These are phyloP conservation scores for Carex cristatella DNA, from an alignment of 176 grass and related monocot species.

Conservation along the genomic window DNA sequence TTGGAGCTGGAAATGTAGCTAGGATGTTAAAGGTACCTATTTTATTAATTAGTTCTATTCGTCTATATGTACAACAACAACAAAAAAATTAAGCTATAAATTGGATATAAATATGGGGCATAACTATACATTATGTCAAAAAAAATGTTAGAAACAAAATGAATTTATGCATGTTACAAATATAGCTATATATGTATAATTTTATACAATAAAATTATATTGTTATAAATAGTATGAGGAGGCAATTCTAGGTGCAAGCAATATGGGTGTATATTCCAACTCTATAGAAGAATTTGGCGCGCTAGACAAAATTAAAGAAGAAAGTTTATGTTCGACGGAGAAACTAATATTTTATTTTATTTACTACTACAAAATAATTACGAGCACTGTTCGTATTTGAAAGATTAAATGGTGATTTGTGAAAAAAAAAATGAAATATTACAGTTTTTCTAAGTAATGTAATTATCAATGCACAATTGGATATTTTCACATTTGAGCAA, in stretches of 20 bases:
- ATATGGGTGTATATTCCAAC: too few relatives aligned
- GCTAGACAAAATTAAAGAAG: too few relatives aligned
- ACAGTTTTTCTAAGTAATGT: background rate
- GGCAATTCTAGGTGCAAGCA: background rate
- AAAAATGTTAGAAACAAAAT: background rate
- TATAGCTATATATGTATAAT: background rate
- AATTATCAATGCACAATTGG: background rate
- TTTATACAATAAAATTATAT: background rate
- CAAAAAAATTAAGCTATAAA: background rate
- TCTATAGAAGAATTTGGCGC: background rate
- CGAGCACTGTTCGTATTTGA: background rate
- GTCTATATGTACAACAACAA: too few relatives aligned
- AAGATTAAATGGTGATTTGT: background rate
- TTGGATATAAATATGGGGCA: background rate
- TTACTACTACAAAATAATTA: background rate
- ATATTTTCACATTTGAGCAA: background rate
- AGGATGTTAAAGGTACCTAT: constrained; percentile 57
- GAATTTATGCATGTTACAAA: background rate
- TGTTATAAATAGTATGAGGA: background rate
- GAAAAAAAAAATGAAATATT: background rate
- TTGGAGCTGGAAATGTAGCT: constrained; percentile 56
- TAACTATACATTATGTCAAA: background rate
- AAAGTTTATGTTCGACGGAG: too few relatives aligned
- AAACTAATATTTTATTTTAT: background rate
- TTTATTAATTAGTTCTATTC: background rate